Evolutionary conservation across 345 rosid genomes (phyloP), one percentile per base, ranked within the genome.

Genomic region (Cardamine chenopodiifolia): DNA sequence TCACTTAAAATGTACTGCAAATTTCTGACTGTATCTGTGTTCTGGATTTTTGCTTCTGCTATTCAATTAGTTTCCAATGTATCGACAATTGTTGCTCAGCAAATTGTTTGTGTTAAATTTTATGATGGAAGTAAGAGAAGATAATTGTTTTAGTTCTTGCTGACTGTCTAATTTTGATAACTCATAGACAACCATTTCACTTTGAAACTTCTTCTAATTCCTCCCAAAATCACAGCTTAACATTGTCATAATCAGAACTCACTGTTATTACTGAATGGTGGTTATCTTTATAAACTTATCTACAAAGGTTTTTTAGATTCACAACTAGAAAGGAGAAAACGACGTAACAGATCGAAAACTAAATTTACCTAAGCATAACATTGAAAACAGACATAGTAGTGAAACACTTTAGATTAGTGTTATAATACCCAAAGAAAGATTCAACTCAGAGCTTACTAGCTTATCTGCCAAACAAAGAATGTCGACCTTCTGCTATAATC

Each of bases 401-500:
- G 34, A 37, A 66, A 56, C 54, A 34, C 13, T n/a, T 22, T 44
- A 13, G 28, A 65, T 40, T 10, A 26, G 1, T 26, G 32, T 6
- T 67, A 49, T 4, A 60, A 6, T 5, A 53, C 18, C 19, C 49
- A 40, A 54, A 52, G 8, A 54, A 52, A 31, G 48, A n/a, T 62
- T 42, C 2, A 2, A 49, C 17, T 74, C 63, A 90, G 82, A 94
- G 85, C 76, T 90, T 90, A 86, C 96, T 94, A 71, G 76, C 48
- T 68, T 75, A 86, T 70, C 66, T 79, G 34, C 90, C 90, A 68
- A 86, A 91, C 86, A 88, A 44, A 5, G 97, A 94, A 84, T 94
- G 98, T 14, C 97, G 90, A 55, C 97, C 97, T 86, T 94, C 97
- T 0, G 98, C 98, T 32, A 94, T 81, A 50, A 88, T 49, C 85